phyloP scores from a whole-genome alignment of 1,284 basidiomycete species.

The Sporisorium graminicola region DNA sequence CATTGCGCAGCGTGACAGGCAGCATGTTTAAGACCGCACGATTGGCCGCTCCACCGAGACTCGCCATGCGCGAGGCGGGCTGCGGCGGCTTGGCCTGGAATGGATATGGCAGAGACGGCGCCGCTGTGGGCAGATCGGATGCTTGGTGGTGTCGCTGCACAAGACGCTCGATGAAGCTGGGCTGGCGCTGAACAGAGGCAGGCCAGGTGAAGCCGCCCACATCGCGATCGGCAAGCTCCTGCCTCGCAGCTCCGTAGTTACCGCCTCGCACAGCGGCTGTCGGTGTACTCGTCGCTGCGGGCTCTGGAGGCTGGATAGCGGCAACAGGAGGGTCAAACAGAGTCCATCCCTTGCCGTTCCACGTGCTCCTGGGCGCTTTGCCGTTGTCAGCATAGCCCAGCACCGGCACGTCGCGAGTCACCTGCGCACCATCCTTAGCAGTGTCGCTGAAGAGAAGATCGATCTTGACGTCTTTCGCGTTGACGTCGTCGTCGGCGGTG shows the following conservation, averaged over 20 bases:
- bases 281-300: slow-evolving; percentile 1
- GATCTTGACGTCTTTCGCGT: slow-evolving; percentile 36
- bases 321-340: slow-evolving; percentile 38
- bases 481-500: slow-evolving; percentile 23
- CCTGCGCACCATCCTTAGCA: background rate
- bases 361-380: slow-evolving; percentile 21
- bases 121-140: slow-evolving; percentile 20
- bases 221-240: slow-evolving; percentile 34
- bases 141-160: slow-evolving; percentile 33
- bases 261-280: slow-evolving; percentile 15
- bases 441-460: slow-evolving; percentile 14
- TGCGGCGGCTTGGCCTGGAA: slow-evolving; percentile 26
- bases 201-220: slow-evolving; percentile 40
- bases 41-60: slow-evolving; percentile 39
- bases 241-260: slow-evolving; percentile 32
- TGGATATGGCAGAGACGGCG: slow-evolving; percentile 25
- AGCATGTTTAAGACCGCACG: slow-evolving; percentile 48
- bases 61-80: slow-evolving; percentile 43
- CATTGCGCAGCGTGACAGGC: slow-evolving; percentile 39
- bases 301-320: slow-evolving; percentile 20
- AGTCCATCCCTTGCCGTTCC: slow-evolving; percentile 48
- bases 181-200: slow-evolving; percentile 29
- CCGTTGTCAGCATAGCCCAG: slow-evolving; percentile 14
- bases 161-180: slow-evolving; percentile 49
- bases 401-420: slow-evolving; percentile 15